These are phyloP conservation scores for Neofusicoccum sp. DNA, from an alignment of 2,329 filamentous ascomycete species.

Conservation along the genomic window DNA sequence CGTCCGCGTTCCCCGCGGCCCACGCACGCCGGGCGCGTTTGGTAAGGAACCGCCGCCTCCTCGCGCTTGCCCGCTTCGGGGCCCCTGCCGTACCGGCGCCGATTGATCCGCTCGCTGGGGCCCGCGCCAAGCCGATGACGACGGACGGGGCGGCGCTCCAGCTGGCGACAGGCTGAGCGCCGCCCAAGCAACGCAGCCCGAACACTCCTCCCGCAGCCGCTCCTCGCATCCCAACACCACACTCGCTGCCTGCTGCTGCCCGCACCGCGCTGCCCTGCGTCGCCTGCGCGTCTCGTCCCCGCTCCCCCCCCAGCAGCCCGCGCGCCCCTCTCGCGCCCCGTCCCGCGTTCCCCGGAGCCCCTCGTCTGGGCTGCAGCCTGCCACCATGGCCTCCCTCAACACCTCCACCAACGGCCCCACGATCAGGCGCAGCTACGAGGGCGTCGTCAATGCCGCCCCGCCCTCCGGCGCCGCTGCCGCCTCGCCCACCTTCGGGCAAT, in stretches of 20 bases:
- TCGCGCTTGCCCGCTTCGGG: neutral
- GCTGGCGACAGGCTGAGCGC: neutral
- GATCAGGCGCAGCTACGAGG: conserved; percentile 63
- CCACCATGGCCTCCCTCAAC: conserved; percentile 74
- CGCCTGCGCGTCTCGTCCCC: neutral
- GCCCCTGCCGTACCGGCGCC: neutral
- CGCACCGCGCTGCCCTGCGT: neutral
- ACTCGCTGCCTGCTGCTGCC: neutral
- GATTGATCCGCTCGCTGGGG: conserved; percentile 10
- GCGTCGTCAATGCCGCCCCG: conserved; percentile 63
- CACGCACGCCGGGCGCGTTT: conserved; percentile 5
- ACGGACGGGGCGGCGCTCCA: neutral
- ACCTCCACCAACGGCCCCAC: conserved; percentile 56
- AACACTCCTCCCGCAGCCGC: neutral
- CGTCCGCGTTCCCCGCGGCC: conserved; percentile 15
- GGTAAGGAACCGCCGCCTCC: neutral
- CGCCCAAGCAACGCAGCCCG: neutral
- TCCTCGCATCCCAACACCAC: neutral
- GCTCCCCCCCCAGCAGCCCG: conserved; percentile 11
- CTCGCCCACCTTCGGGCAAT: conserved; percentile 85
- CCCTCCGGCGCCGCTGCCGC: conserved; percentile 60
- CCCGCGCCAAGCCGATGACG: conserved; percentile 7
- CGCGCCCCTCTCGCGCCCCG: conserved; percentile 60
- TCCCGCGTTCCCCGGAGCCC: conserved; percentile 67
- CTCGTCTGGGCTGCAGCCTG: conserved; percentile 15